Evolutionary conservation across 495 filamentous ascomycete species (phyloP).

Genomic region (Xylaria longipes): DNA sequence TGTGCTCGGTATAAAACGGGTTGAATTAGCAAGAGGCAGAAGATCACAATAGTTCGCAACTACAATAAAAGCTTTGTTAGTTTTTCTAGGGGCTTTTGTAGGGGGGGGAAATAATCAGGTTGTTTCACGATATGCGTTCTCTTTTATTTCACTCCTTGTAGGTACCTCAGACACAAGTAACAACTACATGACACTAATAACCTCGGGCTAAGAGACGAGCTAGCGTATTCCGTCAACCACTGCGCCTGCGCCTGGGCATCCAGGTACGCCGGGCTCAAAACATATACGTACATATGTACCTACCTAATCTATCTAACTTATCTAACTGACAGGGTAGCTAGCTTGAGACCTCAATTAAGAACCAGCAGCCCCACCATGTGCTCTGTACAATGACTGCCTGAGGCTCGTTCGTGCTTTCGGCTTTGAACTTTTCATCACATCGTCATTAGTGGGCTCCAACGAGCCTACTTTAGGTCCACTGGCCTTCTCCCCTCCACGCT

Average conservation of each 20-base stretch:
- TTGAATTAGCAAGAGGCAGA: not conserved
- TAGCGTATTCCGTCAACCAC: not conserved
- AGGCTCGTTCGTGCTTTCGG: constrained; percentile 7
- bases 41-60: not conserved
- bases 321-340: constrained; percentile 4
- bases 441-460: constrained; percentile 20
- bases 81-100: not conserved
- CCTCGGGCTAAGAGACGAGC: not conserved
- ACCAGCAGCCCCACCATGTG: constrained; percentile 20
- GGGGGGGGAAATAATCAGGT: not conserved
- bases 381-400: constrained; percentile 12
- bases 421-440: constrained; percentile 26
- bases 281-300: not conserved
- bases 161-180: not conserved
- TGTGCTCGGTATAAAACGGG: not conserved
- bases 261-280: not conserved
- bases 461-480: not conserved
- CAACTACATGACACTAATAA: not conserved
- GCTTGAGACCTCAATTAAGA: constrained; percentile 2
- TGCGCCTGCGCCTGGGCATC: not conserved
- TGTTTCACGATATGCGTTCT: not conserved
- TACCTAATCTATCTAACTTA: not conserved
- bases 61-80: not conserved
- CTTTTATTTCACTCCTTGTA: not conserved
- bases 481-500: not conserved